Percentiles rank a stretch among this genome's conserved stretches.
phyloP scores from a whole-genome alignment of 805 yeast genomes.

The Vanderwaltozyma tropicalis region DNA sequence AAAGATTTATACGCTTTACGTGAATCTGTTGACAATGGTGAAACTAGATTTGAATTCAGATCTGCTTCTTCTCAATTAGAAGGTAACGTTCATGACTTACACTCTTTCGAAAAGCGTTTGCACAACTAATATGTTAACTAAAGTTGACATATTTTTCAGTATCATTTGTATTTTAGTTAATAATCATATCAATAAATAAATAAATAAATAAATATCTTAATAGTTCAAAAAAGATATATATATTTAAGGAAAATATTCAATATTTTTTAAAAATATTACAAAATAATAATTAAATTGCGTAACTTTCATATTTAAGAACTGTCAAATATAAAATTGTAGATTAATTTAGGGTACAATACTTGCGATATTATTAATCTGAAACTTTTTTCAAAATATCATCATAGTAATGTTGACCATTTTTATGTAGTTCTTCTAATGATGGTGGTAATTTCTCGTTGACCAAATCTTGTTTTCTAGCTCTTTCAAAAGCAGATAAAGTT shows the following conservation, averaged over 20 bases:
- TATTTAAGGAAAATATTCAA: too few species aligned
- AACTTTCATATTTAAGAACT: too few species aligned
- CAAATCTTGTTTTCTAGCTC: slow-evolving; percentile 70
- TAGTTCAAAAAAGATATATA: too few species aligned
- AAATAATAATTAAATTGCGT: too few species aligned
- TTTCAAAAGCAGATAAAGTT: slow-evolving; percentile 65
- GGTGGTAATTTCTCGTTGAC: slow-evolving; percentile 89
- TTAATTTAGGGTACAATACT: too few species aligned
- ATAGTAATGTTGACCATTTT: slow-evolving; percentile 26
- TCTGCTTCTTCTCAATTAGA: slow-evolving; percentile 98
- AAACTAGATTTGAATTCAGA: slow-evolving; percentile 89
- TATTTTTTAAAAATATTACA: too few species aligned
- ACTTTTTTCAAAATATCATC: slow-evolving; percentile 6
- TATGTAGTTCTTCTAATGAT: slow-evolving; percentile 43
- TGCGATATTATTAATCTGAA: not conserved
- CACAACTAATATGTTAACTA: slow-evolving; percentile 47
- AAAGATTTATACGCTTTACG: slow-evolving; percentile 54
- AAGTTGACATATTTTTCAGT: not conserved
- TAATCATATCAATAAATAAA: not conserved
- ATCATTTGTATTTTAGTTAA: not conserved
- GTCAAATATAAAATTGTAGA: too few species aligned
- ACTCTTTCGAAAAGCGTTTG: slow-evolving; percentile 94
- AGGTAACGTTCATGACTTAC: slow-evolving; percentile 95
- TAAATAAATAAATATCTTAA: not conserved
- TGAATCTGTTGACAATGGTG: slow-evolving; percentile 51